Conservation (phyloP, 2,329 filamentous ascomycete species). For the Curvularia eragrostidis region DNA sequence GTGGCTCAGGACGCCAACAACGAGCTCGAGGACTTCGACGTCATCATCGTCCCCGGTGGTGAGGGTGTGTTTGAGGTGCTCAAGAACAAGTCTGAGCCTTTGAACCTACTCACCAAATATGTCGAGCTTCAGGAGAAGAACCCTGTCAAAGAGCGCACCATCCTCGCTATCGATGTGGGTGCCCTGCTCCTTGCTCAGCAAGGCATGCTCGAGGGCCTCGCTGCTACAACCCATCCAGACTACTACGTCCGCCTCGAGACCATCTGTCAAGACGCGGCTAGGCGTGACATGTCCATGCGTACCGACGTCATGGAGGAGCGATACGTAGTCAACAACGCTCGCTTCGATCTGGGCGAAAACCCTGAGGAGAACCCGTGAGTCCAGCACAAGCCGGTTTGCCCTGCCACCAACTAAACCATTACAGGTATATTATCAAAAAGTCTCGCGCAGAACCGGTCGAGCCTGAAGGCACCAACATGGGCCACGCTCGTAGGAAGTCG, state of each 20-base stretch:
- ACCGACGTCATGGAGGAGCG: conserved; percentile 84
- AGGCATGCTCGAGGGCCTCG: conserved; percentile 78
- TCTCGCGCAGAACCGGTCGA: conserved; percentile 51
- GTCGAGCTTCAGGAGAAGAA: conserved; percentile 81
- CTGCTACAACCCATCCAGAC: conserved; percentile 83
- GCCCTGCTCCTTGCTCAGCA: conserved; percentile 77
- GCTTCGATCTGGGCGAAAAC: conserved; percentile 79
- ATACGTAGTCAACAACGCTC: conserved; percentile 90
- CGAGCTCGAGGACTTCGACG: conserved; percentile 75
- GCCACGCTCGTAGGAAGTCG: conserved; percentile 52
- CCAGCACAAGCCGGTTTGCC: not conserved
- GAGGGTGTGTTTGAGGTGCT: conserved; percentile 66
- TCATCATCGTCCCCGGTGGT: conserved; percentile 80
- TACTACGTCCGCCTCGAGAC: conserved; percentile 81
- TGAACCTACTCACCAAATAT: conserved; percentile 76
- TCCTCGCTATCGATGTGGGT: conserved; percentile 81
- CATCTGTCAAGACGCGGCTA: conserved; percentile 75
- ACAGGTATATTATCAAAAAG: conserved; percentile 80
- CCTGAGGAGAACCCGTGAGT: conserved; percentile 71
- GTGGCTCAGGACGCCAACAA: conserved; percentile 69
- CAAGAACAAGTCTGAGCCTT: conserved; percentile 65
- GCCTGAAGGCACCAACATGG: conserved; percentile 60
- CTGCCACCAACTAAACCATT: conserved; percentile 58
- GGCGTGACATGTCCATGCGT: conserved; percentile 73
- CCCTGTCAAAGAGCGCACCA: conserved; percentile 78